Base-by-base conservation (phyloP, 2,329 filamentous ascomycete genomes). In the Colletotrichum tropicicola region DNA sequence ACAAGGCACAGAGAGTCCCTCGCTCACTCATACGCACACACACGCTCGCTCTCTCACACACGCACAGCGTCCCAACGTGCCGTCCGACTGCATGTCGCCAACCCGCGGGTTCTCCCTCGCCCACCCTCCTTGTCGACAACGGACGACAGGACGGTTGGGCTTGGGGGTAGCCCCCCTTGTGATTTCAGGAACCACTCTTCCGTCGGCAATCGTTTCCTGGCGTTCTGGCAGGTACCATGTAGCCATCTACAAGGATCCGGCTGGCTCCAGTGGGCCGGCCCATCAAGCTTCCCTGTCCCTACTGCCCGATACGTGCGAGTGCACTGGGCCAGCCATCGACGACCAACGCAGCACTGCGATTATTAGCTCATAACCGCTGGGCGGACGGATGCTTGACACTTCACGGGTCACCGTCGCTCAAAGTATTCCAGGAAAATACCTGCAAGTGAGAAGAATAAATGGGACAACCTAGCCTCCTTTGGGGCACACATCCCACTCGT, bases 181-280 rank as follows among this genome's bases (percentile, higher is more conserved):
- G 52, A 48, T 47, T 47, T 21, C 63, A 66, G 59, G 63, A 64
- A 66, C 63, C 59, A 53, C 45, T 41, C 37, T 64, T 48, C 52
- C 39, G 45, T 53, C 59, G 63, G 63, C 52, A 66, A 66, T 64
- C 59, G 39, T 43, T 66, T 51, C 41, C 52, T 64, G 21, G 17
- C 48, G 41, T 53, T 59, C 25, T 41, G 25, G 28, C 41, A 48
- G 37, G 63, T 39, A 37, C 59, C 15, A 25, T 64, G 51, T 25
- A 28, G 45, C 23, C 51, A 44, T 41, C 30, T 25, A 44, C 59
- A 66, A 58, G 61, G 61, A 51, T 65, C 28, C 23, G 28, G 39
- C 61, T 61, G 49, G 61, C 35, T 41, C 35, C 44, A 49, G 57
- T 61, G 61, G 61, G 23, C 57, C 43, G 57, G 48, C 56, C 61